These are phyloP conservation scores for Centrapalus pauciflorus DNA, from an alignment of 129 eudicot species.

Conservation along the genomic window DNA sequence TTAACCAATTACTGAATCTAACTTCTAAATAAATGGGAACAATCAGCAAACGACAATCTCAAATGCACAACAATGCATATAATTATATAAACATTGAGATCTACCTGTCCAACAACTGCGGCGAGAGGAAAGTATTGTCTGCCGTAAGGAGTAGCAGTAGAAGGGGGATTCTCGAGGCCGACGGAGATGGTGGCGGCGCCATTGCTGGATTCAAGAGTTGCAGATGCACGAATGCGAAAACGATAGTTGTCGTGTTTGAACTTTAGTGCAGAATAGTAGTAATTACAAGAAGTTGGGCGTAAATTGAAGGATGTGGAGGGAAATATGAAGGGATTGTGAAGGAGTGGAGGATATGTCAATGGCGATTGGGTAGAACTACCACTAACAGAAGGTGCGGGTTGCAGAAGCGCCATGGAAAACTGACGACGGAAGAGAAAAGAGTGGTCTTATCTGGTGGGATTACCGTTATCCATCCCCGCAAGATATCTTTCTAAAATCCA, in stretches of 20 bases:
- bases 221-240: conserved; percentile 54
- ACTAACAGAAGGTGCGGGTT: conserved; percentile 10
- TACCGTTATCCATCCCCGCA: conserved; percentile 29
- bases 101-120: conserved; percentile 94
- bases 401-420: conserved; percentile 30
- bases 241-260: conserved; percentile 32
- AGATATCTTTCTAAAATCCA: neutral
- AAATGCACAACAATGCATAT: neutral
- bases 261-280: conserved; percentile 22
- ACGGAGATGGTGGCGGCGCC: conserved; percentile 48
- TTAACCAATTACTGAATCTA: neutral
- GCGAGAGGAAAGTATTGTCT: conserved; percentile 90
- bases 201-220: conserved; percentile 61
- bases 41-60: neutral
- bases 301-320: conserved; percentile 25
- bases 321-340: conserved; percentile 22
- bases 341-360: neutral
- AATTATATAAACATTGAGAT: neutral
- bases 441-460: conserved; percentile 30
- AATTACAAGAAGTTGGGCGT: conserved; percentile 12
- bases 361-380: conserved; percentile 6
- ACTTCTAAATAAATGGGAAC: neutral
- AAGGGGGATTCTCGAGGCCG: neutral
- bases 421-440: neutral
- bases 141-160: conserved; percentile 38